Conservation (phyloP, 2,329 filamentous ascomycete species). For the Sclerotiophoma versabilis region DNA sequence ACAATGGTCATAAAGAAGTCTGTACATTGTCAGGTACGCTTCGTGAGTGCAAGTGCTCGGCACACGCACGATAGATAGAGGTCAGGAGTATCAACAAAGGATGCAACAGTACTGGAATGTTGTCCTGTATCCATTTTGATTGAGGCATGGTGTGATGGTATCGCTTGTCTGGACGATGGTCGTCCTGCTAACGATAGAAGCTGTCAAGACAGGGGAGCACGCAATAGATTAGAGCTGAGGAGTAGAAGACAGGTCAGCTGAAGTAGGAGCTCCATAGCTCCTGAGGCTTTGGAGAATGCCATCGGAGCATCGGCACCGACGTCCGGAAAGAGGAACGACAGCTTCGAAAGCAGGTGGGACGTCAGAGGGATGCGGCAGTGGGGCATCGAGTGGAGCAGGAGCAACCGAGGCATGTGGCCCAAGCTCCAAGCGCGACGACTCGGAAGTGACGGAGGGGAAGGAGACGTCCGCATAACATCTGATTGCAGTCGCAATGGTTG, state of each 20-base stretch:
- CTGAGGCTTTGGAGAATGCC: neutral
- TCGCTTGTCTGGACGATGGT: neutral
- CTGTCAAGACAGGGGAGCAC: neutral
- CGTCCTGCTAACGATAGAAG: neutral
- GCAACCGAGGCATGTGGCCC: slow-evolving; percentile 15
- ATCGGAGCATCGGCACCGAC: slow-evolving; percentile 6
- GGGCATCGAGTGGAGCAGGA: slow-evolving; percentile 2
- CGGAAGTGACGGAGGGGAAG: neutral
- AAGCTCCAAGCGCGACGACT: neutral
- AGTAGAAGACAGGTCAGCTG: neutral
- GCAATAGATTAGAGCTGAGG: neutral
- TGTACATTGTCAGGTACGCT: slow-evolving; percentile 7
- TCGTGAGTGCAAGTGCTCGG: neutral
- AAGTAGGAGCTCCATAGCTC: neutral
- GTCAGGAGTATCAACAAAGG: slow-evolving; percentile 38
- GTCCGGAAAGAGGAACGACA: slow-evolving; percentile 5
- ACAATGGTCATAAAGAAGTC: slow-evolving; percentile 47
- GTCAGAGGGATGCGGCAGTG: slow-evolving; percentile 12
- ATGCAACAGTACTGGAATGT: slow-evolving; percentile 36
- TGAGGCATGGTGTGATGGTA: slow-evolving; percentile 3
- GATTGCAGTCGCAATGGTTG: slow-evolving; percentile 19
- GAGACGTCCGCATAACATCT: neutral
- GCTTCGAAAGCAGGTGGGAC: slow-evolving; percentile 9
- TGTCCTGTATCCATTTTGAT: slow-evolving; percentile 25
- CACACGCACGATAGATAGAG: slow-evolving; percentile 36